Evolutionary conservation across 2,329 filamentous ascomycete genomes (phyloP), one percentile per base, ranked within the genome.

Genomic region (Colletotrichum australisinense): DNA sequence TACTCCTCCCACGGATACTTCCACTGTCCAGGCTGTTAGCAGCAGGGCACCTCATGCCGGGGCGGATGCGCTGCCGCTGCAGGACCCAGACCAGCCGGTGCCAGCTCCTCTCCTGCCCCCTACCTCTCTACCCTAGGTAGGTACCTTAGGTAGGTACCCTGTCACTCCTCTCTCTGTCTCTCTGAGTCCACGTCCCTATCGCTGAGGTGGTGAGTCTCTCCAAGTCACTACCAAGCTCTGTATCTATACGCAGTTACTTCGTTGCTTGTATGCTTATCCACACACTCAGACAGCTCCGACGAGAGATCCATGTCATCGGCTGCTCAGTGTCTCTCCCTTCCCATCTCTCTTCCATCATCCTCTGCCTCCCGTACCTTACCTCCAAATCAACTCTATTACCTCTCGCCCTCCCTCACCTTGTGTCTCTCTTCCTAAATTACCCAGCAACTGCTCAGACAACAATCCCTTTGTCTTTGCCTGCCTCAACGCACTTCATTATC

Each of bases 251-350:
- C 16, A 26, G 32, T 35, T 5, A 35, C 32, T 35, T 35, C 11
- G 14, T 42, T 42, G 12, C 32, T 5, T 16, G 16, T 42, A 14
- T 42, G 38, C n/a, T 24, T 24, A 19, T n/a, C 30, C 46, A 42
- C 49, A 64, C 28, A 28, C 19, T 19, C 28, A n/a, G 26, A 16
- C 24, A 53, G 32, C 63, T 12, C 19, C 59, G 46, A 64, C 57
- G 35, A 26, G 53, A 64, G 58, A 72, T 69, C 70, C 70, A 72
- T 72, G 70, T 55, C 59, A 72, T 59, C 65, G 58, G 53, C 67
- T 55, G 58, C 32, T 59, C 57, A 49, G 30, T 42, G 28, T 63
- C 53, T 56, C 66, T 24, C 58, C 57, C 67, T 32, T 57, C 28
- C 35, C 24, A 24, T 63, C 46, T 16, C 58, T 63, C 57, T 53